Conservation (phyloP, 441 rosid species). For the Mallotus repandus region DNA sequence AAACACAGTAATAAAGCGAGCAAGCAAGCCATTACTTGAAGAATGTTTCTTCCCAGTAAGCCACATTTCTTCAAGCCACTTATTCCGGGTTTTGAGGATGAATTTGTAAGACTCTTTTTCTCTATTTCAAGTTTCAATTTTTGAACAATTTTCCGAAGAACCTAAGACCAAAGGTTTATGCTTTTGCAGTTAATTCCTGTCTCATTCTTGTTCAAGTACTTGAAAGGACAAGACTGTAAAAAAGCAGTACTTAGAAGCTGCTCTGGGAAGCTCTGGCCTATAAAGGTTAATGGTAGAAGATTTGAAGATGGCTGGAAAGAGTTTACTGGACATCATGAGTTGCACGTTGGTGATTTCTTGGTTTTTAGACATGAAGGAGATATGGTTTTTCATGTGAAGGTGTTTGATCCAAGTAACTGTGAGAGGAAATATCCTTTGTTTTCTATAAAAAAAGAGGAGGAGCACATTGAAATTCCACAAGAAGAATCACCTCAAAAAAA, state of each 20-base stretch:
- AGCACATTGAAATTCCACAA: not conserved
- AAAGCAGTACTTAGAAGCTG: constrained; percentile 12
- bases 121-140: not conserved
- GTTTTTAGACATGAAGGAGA: constrained; percentile 22
- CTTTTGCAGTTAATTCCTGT: constrained; percentile 25
- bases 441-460: constrained; percentile 3
- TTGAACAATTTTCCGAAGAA: not conserved
- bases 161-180: not conserved
- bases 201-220: constrained; percentile 16
- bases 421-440: constrained; percentile 9
- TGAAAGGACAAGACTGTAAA: constrained; percentile 2
- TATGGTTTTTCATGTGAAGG: constrained; percentile 21
- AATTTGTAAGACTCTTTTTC: constrained; percentile 5
- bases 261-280: constrained; percentile 20
- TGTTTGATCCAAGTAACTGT: constrained; percentile 20
- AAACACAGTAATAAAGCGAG: no score
- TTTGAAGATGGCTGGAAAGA: constrained; percentile 27
- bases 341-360: constrained; percentile 30
- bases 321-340: constrained; percentile 19
- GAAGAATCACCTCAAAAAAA: not conserved
- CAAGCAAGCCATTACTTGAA: not conserved
- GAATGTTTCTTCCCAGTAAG: not conserved
- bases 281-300: constrained; percentile 12
- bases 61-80: constrained; percentile 30
- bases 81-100: constrained; percentile 19